These are phyloP conservation scores for Raddia guianensis DNA, from an alignment of 176 grass and related monocot species.

Conservation along the genomic window DNA sequence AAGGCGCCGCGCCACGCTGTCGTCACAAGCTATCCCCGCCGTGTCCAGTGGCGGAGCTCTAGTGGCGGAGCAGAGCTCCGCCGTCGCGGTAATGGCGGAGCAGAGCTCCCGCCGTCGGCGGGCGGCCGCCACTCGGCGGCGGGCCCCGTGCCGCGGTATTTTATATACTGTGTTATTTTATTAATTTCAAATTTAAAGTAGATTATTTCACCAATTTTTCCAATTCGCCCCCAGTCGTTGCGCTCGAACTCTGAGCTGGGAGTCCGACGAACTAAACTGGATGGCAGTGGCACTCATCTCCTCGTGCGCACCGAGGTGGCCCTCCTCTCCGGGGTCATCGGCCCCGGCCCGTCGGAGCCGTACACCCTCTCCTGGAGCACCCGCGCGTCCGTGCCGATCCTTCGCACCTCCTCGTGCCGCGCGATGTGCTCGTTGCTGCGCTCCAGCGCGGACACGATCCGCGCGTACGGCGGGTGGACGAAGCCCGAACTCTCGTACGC, in stretches of 20 bases:
- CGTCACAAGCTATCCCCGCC: too few relatives aligned
- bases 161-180: too few relatives aligned
- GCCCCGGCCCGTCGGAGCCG: constrained; percentile 19
- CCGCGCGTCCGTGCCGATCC: constrained; percentile 58
- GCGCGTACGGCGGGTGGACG: constrained; percentile 48
- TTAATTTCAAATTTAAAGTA: too few relatives aligned
- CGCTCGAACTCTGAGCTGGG: neutral
- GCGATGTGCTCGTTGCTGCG: constrained; percentile 59
- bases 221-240: neutral
- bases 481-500: constrained; percentile 47
- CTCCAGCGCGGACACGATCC: constrained; percentile 55
- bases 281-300: constrained; percentile 19
- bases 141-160: too few relatives aligned
- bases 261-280: neutral
- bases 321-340: constrained; percentile 43
- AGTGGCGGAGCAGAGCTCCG: too few relatives aligned
- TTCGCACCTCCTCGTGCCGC: constrained; percentile 60
- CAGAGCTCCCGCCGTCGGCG: too few relatives aligned
- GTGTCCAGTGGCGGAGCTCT: too few relatives aligned
- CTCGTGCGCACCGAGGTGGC: constrained; percentile 46
- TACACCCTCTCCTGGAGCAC: constrained; percentile 56
- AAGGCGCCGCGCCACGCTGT: too few relatives aligned
- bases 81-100: too few relatives aligned
- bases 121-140: too few relatives aligned
- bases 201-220: too few relatives aligned